Evolutionary conservation across 768 basidiomycete genomes (phyloP), one percentile per base, ranked within the genome.

Genomic region (Dacryopinax spathularia): DNA sequence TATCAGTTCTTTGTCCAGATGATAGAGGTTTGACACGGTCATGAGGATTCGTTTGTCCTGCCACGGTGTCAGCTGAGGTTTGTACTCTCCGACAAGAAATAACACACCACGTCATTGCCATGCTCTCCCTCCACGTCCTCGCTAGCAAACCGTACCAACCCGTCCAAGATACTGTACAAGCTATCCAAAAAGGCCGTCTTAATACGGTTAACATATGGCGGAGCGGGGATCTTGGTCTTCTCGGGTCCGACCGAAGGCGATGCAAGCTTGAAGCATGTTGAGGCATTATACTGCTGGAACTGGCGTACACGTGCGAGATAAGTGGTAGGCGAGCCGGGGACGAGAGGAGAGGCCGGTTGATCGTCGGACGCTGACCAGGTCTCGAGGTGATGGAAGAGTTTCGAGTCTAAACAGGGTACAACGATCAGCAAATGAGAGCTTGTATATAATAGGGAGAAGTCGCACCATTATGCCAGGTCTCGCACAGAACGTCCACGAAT

Each of bases 31-130:
- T 16, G 91, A 90, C 33, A 97, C 79, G 39, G 96, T 91, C 37
- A 97, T 77, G 16, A 99, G 79, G 48, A 94, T 78, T 44, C 95
- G 84, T 15, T 82, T 88, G 70, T 95, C 89, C 94, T 96, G 62
- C 5, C 2, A 66, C 33, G 6, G 12, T 20, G 35, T 43, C 33
- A 65, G 34, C 29, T 64, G 39, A 35, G 61, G n/a, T 61, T 34
- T 20, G 25, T 27, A 20, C 34, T 15, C 1, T 59, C 66, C 64
- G 41, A 70, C 66, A 34, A 65, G 65, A 59, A 68, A 62, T 31
- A 65, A 60, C 10, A 69, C 41, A 44, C 68, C 62, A 33, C 69
- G 68, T 63, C 13, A 62, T 34, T 39, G 64, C 71, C 61, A 70
- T 68, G 20, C 67, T 41, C 33, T 66, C 66, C 22, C 66, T 62